Conservation (phyloP, 352 stramenopile genomes). For the Thalassiosira hispida region DNA sequence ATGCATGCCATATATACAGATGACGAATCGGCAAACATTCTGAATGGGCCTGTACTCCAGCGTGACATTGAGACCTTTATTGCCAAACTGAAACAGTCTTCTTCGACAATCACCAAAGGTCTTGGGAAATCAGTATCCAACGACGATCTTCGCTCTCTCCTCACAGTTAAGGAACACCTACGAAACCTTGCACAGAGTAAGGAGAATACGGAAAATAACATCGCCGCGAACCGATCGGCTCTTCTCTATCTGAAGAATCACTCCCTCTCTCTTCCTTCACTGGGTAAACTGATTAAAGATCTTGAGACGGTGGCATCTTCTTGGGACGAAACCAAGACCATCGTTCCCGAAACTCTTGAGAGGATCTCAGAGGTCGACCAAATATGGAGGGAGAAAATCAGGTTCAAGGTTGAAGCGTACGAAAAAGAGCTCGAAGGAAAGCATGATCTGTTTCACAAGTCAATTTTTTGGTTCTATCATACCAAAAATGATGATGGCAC, state of each 20-base stretch:
- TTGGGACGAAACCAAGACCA: conserved; percentile 70
- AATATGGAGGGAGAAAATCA: conserved; percentile 87
- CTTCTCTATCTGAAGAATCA: conserved; percentile 78
- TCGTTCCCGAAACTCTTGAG: conserved; percentile 70
- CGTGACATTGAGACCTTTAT: conserved; percentile 44
- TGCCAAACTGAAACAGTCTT: conserved; percentile 40
- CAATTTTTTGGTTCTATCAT: conserved; percentile 57
- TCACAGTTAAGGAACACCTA: conserved; percentile 86
- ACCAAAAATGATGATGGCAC: conserved; percentile 18
- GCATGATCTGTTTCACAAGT: conserved; percentile 55
- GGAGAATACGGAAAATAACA: conserved; percentile 67
- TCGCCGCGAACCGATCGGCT: conserved; percentile 70
- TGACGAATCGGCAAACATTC: conserved; percentile 66
- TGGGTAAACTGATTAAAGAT: conserved; percentile 76
- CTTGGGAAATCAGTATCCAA: conserved; percentile 58
- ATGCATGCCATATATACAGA: conserved; percentile 45
- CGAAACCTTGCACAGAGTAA: conserved; percentile 62
- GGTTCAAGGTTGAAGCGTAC: conserved; percentile 93
- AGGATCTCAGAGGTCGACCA: conserved; percentile 78
- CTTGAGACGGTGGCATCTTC: conserved; percentile 66
- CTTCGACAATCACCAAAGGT: conserved; percentile 31
- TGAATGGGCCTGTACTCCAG: conserved; percentile 60
- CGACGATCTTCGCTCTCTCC: conserved; percentile 80
- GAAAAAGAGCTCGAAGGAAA: conserved; percentile 88
- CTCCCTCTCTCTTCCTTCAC: conserved; percentile 19